Evolutionary conservation across 257 asterid species (phyloP), one percentile per base, ranked within the genome.

Genomic region (Przewalskia tangutica): DNA sequence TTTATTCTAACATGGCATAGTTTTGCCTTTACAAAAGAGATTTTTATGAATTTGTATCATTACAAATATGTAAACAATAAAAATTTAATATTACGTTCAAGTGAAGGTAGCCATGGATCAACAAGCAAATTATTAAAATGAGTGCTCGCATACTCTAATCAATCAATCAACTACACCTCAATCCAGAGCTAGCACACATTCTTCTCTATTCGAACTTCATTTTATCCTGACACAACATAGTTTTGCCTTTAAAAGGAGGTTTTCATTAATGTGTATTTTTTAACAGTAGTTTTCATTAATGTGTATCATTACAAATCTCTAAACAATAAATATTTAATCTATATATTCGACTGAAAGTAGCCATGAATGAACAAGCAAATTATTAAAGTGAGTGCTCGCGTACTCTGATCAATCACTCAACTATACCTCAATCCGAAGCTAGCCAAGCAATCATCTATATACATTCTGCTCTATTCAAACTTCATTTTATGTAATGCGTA

Each of bases 61-160:
- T 38, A 5, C 38, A 70, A 9, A 48, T 18, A 5, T 48, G 38
- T 44, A 42, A 68, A 44, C 56, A 70, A 70, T 38, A 88, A 77
- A 20, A 86, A 12, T 12, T 32, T 2, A 40, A 2, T 27, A 10
- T 63, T 63, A 63, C 70, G 2, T 46, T 46, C 53, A 0, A 81
- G 66, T 90, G 91, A 84, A 46, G 8, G 53, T 46, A 46, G 12
- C 53, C 12, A 94, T 16, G 5, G 87, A 40, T 18, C 51, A 68
- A 68, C 77, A 68, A 68, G 17, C 5, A 63, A 68, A 44, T n/a
- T 11, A 68, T 68, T 32, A 32, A 68, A 40, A 68, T 68, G 54
- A 40, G 9, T 9, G 77, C 1, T 40, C 7, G 34, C 70, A n/a
- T 40, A 40, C 17, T 42, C 34, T 10, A 0, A 66, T 38, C 50